Conservation (phyloP, 2,329 filamentous ascomycete genomes). For the Colletotrichum gloeosporioides region DNA sequence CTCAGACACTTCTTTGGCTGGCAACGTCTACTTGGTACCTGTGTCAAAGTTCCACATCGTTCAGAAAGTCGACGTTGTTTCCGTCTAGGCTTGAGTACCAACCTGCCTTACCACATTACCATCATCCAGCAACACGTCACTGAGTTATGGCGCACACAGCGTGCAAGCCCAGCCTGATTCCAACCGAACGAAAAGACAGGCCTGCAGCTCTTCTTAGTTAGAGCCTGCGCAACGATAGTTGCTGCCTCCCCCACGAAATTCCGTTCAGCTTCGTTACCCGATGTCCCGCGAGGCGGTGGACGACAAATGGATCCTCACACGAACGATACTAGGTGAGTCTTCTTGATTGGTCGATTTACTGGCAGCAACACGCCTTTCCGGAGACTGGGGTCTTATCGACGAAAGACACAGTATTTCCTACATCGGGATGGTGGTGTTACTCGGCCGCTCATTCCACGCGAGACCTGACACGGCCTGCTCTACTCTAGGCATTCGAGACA, state of each 20-base stretch:
- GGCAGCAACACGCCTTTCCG: not conserved
- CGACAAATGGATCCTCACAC: not conserved
- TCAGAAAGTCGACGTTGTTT: not conserved
- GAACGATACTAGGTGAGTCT: not conserved
- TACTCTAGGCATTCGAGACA: not conserved
- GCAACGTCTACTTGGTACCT: not conserved
- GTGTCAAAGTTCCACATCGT: not conserved
- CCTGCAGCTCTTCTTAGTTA: not conserved
- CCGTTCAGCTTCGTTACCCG: not conserved
- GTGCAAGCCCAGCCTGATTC: not conserved
- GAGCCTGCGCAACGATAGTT: not conserved
- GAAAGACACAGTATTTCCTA: not conserved
- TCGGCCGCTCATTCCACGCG: not conserved
- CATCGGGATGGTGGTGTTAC: not conserved
- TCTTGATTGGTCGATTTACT: not conserved
- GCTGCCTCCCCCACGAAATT: not conserved
- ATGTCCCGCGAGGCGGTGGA: not conserved
- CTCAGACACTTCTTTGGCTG: not conserved
- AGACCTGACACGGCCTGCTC: not conserved
- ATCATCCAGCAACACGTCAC: not conserved
- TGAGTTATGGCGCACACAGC: not conserved
- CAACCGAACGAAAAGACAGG: not conserved
- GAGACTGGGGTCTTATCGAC: not conserved
- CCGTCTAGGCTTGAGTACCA: not conserved
- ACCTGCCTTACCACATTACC: not conserved